Conservation (phyloP, 345 rosid species). For the Citrus trifoliata region DNA sequence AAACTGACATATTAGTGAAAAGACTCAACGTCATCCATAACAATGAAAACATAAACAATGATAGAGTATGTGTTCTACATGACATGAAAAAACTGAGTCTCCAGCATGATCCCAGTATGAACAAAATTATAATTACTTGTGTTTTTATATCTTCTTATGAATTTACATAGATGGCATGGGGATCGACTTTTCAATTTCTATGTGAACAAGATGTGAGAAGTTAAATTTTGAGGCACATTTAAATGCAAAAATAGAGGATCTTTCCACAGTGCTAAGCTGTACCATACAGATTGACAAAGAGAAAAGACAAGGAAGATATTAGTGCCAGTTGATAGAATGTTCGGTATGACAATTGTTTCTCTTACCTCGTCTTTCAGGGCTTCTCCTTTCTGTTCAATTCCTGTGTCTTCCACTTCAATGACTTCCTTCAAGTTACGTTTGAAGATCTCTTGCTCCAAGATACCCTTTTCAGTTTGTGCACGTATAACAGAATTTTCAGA, state of each 20-base stretch:
- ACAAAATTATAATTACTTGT: background rate
- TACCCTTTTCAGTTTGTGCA: constrained; percentile 2
- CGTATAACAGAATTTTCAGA: background rate
- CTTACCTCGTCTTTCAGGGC: constrained; percentile 21
- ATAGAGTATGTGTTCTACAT: too few relatives aligned
- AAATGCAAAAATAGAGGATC: background rate
- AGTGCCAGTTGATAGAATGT: background rate
- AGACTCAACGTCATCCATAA: background rate
- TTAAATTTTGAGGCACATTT: background rate
- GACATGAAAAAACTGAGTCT: background rate
- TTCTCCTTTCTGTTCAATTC: constrained; percentile 15
- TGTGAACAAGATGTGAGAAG: background rate
- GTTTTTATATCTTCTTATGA: background rate
- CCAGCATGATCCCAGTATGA: background rate
- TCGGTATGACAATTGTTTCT: background rate
- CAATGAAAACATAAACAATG: background rate
- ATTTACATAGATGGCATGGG: background rate
- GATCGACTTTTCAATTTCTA: background rate
- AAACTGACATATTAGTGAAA: constrained; percentile 10
- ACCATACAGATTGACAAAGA: background rate
- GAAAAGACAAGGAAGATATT: background rate
- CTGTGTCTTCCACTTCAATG: constrained; percentile 12
- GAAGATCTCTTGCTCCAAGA: constrained; percentile 15
- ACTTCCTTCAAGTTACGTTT: constrained; percentile 20
- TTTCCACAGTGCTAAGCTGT: background rate